A percentile compares a stretch with the other conserved stretches of the same genome.
phyloP scores from a whole-genome alignment of 495 filamentous ascomycete genomes.

The Glutinoglossum americanum region DNA sequence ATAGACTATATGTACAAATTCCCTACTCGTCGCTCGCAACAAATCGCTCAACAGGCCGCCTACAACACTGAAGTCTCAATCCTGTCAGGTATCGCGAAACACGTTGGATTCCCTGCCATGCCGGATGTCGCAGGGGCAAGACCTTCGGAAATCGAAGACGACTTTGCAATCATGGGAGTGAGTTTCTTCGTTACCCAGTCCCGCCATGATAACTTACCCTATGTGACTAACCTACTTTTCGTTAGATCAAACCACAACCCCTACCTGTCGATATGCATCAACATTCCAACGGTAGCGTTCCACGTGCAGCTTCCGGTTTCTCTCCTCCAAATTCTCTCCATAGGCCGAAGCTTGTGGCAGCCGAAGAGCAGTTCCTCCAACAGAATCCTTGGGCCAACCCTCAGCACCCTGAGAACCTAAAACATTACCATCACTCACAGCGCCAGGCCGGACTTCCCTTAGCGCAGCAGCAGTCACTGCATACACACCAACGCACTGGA shows the following conservation, averaged over 20 bases:
- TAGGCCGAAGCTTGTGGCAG: constrained; percentile 22
- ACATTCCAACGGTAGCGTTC: neutral
- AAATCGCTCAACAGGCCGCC: constrained; percentile 54
- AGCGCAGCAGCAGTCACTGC: neutral
- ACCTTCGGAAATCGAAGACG: constrained; percentile 55
- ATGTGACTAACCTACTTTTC: neutral
- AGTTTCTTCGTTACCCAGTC: constrained; percentile 18
- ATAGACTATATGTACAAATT: constrained; percentile 22
- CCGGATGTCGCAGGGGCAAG: constrained; percentile 54
- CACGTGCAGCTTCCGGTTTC: neutral
- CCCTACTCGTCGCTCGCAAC: constrained; percentile 44
- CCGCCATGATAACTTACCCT: neutral
- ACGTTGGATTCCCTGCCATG: constrained; percentile 90
- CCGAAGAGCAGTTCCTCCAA: constrained; percentile 65
- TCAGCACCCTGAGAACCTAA: constrained; percentile 48
- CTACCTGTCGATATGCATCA: neutral
- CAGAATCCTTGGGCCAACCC: constrained; percentile 77
- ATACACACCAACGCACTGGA: neutral
- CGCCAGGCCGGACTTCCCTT: neutral
- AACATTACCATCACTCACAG: neutral
- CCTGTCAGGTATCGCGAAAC: constrained; percentile 75
- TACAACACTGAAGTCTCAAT: constrained; percentile 90
- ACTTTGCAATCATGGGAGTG: constrained; percentile 78
- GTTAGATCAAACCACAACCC: neutral
- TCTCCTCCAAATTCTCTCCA: neutral